phyloP scores from a whole-genome alignment of 768 basidiomycete species.

The Melanogaster broomeanus region DNA sequence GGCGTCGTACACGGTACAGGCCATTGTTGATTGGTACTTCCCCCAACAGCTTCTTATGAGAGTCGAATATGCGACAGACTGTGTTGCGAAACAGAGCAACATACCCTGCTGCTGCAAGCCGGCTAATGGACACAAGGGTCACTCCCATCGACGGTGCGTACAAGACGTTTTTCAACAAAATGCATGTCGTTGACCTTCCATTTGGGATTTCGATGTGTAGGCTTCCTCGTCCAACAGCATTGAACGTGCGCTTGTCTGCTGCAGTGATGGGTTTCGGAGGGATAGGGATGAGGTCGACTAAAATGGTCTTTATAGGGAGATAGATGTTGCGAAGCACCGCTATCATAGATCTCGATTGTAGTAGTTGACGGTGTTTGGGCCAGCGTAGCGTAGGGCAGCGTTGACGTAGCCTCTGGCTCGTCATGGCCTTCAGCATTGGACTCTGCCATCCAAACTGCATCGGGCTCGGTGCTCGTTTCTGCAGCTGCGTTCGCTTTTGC shows the following conservation, averaged over 20 bases:
- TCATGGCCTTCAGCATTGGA: too few relatives aligned
- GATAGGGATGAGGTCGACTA: too few relatives aligned
- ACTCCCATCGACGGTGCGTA: slow-evolving; percentile 2
- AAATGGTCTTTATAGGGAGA: too few relatives aligned
- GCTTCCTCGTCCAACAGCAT: neutral
- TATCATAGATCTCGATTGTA: too few relatives aligned
- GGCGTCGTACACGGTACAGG: neutral
- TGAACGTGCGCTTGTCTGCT: slow-evolving; percentile 2
- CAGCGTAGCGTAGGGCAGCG: too few relatives aligned
- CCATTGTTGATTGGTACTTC: slow-evolving; percentile 1
- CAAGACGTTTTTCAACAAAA: too few relatives aligned
- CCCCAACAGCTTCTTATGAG: neutral
- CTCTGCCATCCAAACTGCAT: too few relatives aligned
- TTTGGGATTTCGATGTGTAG: neutral
- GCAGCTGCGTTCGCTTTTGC: too few relatives aligned
- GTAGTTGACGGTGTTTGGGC: too few relatives aligned
- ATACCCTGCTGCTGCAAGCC: neutral
- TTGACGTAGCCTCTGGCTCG: too few relatives aligned
- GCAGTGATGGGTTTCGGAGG: too few relatives aligned
- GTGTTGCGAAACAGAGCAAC: neutral
- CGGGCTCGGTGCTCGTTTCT: too few relatives aligned
- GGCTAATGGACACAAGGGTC: slow-evolving; percentile 4
- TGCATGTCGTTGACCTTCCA: neutral
- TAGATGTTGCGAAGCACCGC: neutral
- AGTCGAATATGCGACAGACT: neutral